Conservation (phyloP, 805 yeast species). For the Grigorovia humatica region DNA sequence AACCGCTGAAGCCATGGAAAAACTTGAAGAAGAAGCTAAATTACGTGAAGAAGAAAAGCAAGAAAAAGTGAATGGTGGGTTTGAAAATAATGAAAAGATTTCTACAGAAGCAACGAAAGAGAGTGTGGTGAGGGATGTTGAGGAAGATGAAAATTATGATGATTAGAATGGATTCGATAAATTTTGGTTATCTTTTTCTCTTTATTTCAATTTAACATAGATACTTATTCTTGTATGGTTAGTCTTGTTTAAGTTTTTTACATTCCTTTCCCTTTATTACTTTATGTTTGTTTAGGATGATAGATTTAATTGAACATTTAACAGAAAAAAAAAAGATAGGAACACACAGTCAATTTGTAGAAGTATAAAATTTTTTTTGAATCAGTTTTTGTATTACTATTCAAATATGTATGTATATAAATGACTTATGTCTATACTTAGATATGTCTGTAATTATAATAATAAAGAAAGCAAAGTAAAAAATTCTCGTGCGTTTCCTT, state of each 20-base stretch:
- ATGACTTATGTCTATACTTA: not conserved
- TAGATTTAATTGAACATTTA: not conserved
- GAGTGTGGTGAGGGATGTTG: slow-evolving; percentile 30
- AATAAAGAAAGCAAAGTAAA: no score
- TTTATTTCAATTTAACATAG: no score
- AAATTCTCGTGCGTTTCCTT: no score
- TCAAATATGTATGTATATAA: no score
- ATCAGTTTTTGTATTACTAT: no score
- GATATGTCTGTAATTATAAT: not conserved
- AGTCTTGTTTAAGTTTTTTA: no score
- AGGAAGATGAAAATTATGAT: slow-evolving; percentile 38
- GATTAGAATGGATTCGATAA: slow-evolving; percentile 15
- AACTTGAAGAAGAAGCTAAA: slow-evolving; percentile 32
- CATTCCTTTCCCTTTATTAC: not conserved
- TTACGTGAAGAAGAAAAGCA: slow-evolving; percentile 29
- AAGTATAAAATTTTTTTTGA: no score
- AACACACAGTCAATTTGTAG: not conserved
- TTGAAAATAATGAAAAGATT: slow-evolving; percentile 5
- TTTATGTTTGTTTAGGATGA: not conserved
- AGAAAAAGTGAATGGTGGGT: slow-evolving; percentile 4
- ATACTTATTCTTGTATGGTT: no score
- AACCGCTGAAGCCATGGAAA: slow-evolving; percentile 31
- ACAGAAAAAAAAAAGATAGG: not conserved
- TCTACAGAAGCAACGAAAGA: slow-evolving; percentile 8
- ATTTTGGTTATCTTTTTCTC: no score